A percentile compares a stretch with the other conserved stretches of the same genome.
phyloP scores from a whole-genome alignment of 495 filamentous ascomycete genomes.

The Viridothelium virens region DNA sequence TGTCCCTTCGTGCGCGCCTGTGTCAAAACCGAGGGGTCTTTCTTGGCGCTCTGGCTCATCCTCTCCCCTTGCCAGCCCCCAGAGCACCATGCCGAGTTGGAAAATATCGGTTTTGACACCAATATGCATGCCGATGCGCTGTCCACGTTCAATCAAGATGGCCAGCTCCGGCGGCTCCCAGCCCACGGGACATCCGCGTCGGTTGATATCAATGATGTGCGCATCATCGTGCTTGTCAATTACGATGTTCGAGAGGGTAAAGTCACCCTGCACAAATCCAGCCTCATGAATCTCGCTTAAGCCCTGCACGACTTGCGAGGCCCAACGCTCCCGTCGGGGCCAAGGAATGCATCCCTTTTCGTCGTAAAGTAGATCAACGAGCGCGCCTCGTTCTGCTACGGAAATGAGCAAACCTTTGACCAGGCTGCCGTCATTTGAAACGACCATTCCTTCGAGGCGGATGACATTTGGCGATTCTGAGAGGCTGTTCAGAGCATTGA shows the following conservation, averaged over 20 bases:
- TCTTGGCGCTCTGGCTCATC: slow-evolving; percentile 81
- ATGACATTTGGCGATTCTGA: slow-evolving; percentile 69
- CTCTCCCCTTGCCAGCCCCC: slow-evolving; percentile 77
- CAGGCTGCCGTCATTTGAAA: slow-evolving; percentile 63
- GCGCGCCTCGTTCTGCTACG: slow-evolving; percentile 74
- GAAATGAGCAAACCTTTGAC: slow-evolving; percentile 90
- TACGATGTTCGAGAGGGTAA: slow-evolving; percentile 95
- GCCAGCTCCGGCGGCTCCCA: slow-evolving; percentile 96
- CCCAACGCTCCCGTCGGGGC: slow-evolving; percentile 78
- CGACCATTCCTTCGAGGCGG: slow-evolving; percentile 77
- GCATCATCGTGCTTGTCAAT: slow-evolving; percentile 78
- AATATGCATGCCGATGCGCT: slow-evolving; percentile 95
- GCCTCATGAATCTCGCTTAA: slow-evolving; percentile 90
- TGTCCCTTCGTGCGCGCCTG: slow-evolving; percentile 5
- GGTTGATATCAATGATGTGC: slow-evolving; percentile 97
- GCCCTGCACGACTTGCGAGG: slow-evolving; percentile 82
- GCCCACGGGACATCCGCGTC: slow-evolving; percentile 87
- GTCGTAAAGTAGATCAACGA: slow-evolving; percentile 89
- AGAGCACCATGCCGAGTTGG: slow-evolving; percentile 94
- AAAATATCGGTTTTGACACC: slow-evolving; percentile 95
- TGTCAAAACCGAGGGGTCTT: slow-evolving; percentile 53
- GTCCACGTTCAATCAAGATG: slow-evolving; percentile 78
- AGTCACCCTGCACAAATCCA: slow-evolving; percentile 95
- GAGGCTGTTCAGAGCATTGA: slow-evolving; percentile 85
- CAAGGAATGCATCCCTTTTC: slow-evolving; percentile 56